Conservation (phyloP, 352 stramenopile genomes). For the Pythium oligandrum region DNA sequence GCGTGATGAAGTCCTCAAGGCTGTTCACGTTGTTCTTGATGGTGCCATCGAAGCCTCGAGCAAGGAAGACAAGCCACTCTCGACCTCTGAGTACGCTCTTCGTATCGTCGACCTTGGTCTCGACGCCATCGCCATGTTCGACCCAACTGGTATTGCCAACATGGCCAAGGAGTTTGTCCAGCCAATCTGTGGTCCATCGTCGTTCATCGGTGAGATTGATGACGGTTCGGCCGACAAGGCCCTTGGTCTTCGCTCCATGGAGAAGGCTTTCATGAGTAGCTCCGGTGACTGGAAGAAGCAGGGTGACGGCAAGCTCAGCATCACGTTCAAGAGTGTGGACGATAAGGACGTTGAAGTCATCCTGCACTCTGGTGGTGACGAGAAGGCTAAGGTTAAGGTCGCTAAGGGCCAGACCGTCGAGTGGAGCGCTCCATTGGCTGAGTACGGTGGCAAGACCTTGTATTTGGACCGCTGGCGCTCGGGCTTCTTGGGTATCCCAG, state of each 20-base stretch:
- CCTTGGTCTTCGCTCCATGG: conserved; percentile 31
- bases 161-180: conserved; percentile 45
- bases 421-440: conserved; percentile 30
- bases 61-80: conserved; percentile 22
- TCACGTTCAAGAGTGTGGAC: conserved; percentile 43
- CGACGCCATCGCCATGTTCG: conserved; percentile 40
- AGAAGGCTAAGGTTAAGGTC: conserved; percentile 36
- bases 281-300: conserved; percentile 33
- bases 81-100: conserved; percentile 1
- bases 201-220: conserved; percentile 43
- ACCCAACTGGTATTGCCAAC: conserved; percentile 34
- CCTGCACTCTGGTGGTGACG: conserved; percentile 40
- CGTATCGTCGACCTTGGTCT: conserved; percentile 36
- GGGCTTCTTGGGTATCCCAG: conserved; percentile 44
- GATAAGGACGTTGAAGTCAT: conserved; percentile 44
- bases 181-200: conserved; percentile 45
- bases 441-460: conserved; percentile 42
- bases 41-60: conserved; percentile 29
- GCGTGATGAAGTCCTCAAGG: conserved; percentile 17
- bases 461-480: conserved; percentile 64
- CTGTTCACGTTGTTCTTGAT: conserved; percentile 31
- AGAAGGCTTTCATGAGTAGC: conserved; percentile 40
- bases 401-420: conserved; percentile 24
- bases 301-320: conserved; percentile 30
- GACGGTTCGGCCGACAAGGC: conserved; percentile 35